Percentiles rank a stretch among this genome's conserved stretches.
Evolutionary conservation across 2,329 filamentous ascomycete species (phyloP).

Genomic region (Colletotrichum melonis): DNA sequence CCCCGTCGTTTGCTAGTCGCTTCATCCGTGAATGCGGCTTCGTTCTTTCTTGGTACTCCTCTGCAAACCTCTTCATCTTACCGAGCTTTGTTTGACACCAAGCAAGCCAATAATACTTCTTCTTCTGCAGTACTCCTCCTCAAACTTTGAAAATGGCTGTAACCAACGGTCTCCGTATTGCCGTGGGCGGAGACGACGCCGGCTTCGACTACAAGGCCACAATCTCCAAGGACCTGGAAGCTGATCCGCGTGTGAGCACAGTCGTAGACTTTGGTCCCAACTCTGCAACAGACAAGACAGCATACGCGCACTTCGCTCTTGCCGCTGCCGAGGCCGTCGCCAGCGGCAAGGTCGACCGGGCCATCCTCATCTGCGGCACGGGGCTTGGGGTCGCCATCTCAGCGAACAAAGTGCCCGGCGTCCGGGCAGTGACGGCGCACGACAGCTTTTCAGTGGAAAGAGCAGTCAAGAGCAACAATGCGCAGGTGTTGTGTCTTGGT

Average conservation of each 20-base stretch:
- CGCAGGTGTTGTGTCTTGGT: constrained; percentile 88
- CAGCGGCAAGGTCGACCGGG: constrained; percentile 76
- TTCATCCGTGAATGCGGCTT: no score
- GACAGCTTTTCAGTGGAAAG: constrained; percentile 87
- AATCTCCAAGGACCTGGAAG: constrained; percentile 78
- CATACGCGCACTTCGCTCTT: constrained; percentile 83
- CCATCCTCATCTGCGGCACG: constrained; percentile 85
- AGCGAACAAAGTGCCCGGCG: constrained; percentile 87
- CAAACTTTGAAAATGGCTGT: not conserved
- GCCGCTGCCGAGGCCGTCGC: constrained; percentile 74
- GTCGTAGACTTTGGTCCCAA: constrained; percentile 81
- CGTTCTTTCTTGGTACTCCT: no score
- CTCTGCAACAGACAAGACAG: constrained; percentile 75
- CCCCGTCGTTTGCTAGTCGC: no score
- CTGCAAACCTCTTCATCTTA: no score
- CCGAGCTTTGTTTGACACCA: not conserved
- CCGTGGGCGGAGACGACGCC: constrained; percentile 61
- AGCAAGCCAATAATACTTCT: not conserved
- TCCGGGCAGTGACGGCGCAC: constrained; percentile 87
- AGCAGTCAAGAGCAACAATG: constrained; percentile 85
- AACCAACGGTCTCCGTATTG: constrained; percentile 24
- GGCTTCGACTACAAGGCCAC: constrained; percentile 82
- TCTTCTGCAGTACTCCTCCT: not conserved
- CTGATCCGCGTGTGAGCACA: constrained; percentile 72
- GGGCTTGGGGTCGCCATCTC: constrained; percentile 87